Base-by-base conservation (phyloP, 345 rosid species). In the Aurinia saxatilis region DNA sequence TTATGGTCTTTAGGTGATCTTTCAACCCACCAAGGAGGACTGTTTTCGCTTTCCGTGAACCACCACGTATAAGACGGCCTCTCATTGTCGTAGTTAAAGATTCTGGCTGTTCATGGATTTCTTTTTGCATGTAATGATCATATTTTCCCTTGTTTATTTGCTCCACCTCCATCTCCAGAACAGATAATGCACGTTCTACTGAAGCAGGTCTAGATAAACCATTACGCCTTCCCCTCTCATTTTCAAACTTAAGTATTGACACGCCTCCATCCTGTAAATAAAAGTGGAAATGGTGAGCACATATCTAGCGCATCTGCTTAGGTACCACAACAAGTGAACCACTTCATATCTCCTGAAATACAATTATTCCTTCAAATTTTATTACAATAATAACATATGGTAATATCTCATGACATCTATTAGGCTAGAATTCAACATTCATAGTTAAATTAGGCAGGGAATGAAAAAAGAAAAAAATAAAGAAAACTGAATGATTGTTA, bases 51-150 rank as follows among this genome's bases (percentile, higher is more conserved):
- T 87, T 92, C 78, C 75, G 68, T 53, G 96, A 85, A 65, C 91
- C 95, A 72, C 96, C 95, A 18, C 84, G 97, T 64, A 84, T 82
- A 73, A 92, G 97, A 70, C 98, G 75, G 12, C 98, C 98, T 65
- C 98, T 82, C 98, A 92, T 87, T 15, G 98, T 87, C 65, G 98
- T 92, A 10, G 82, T 92, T 50, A 92, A 70, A 67, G 98, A 92
- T 73, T 92, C 97, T 1, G 98, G 97, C 71, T 92, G 98, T 63
- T 92, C 98, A 37, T 92, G 98, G 72, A 92, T 92, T 82, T 92
- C 98, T 75, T 92, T 92, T 80, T 86, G 95, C 98, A 92, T 92
- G 68, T 92, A 92, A 53, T 92, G 93, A 58, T 92, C 95, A 53
- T 85, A 92, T 6, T 70, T 78, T 40, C 98, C 98, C 75, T 87